Base-by-base conservation (phyloP, 2,329 filamentous ascomycete genomes). In the Ilyonectria robusta region DNA sequence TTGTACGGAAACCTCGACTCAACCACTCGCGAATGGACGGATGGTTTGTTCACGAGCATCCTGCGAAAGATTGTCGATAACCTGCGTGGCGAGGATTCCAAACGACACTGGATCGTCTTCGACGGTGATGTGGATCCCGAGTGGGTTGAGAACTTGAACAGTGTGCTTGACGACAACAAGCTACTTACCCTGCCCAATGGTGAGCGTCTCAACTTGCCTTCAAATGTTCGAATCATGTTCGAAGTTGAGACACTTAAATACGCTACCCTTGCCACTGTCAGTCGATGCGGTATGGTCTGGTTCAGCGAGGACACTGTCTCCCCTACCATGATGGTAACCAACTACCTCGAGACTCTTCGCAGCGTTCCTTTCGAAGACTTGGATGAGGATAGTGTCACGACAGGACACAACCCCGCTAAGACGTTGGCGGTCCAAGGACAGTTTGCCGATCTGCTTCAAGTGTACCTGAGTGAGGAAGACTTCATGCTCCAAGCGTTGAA, bases 241-340 rank as follows among this genome's bases (percentile, higher is more conserved):
- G 96, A 99, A 84, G 96, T 99, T 40, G 97, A 99, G 83, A 98
- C 92, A 3, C 86, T 99, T 67, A 97, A 97, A 79, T 99, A 99
- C 79, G 96, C 96, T 42, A 99, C 96, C 0, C 89, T 99, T 50
- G 96, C 96, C 62, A 99, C 96, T n/a, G 96, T 99, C 78, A 97
- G 93, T 91, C 94, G 96, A 83, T 99, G 96, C 80, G 96, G 96
- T 87, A 99, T 99, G 96, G 97, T 99, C 15, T 99, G 96, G 96
- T 99, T 98, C 84, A 99, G 94, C 78, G 95, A 98, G 76, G 97
- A 99, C 78, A 98, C 95, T 31, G 95, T 99, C 46, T 95, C 94
- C 35, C 89, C 95, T 1, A 89, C 88, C 72, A 97, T 99, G 93
- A 93, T 98, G 90, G 92, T 98, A 46, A 87, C 90, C 69, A 94